Percentiles rank a stretch among this genome's conserved stretches.
phyloP scores from a whole-genome alignment of 495 filamentous ascomycete species.

The Hypomontagnella monticulosa region DNA sequence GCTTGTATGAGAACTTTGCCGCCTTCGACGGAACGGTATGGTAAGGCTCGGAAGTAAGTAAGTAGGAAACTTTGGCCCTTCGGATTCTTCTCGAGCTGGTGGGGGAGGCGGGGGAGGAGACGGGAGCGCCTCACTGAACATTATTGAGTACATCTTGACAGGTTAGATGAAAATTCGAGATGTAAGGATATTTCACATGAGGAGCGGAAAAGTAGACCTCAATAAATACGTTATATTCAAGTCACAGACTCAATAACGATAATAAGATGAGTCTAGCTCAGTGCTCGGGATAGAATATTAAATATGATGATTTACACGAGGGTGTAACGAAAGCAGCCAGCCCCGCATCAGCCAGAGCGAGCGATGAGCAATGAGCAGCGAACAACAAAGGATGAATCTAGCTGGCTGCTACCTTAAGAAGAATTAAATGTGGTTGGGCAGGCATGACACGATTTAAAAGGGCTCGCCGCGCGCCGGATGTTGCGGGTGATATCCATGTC shows the following conservation, averaged over 20 bases:
- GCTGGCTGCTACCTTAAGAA: background rate
- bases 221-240: background rate
- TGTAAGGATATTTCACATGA: background rate
- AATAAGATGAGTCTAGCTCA: slow-evolving; percentile 26
- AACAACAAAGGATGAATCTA: background rate
- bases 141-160: slow-evolving; percentile 36
- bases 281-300: background rate
- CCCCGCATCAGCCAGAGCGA: slow-evolving; percentile 30
- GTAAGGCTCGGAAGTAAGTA: slow-evolving; percentile 61
- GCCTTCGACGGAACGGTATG: slow-evolving; percentile 55
- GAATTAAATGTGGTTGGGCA: slow-evolving; percentile 23
- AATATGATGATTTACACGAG: slow-evolving; percentile 11
- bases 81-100: slow-evolving; percentile 17
- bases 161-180: background rate
- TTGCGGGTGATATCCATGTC: slow-evolving; percentile 38
- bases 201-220: background rate
- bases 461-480: slow-evolving; percentile 15
- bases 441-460: slow-evolving; percentile 19
- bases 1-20: slow-evolving; percentile 26
- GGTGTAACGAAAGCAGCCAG: slow-evolving; percentile 11
- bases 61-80: slow-evolving; percentile 49
- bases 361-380: slow-evolving; percentile 15
- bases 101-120: slow-evolving; percentile 27
- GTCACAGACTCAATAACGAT: slow-evolving; percentile 1
- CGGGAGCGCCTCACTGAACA: slow-evolving; percentile 37